These are phyloP conservation scores for Yamadazyma membranifaciens DNA, from an alignment of 1,139 yeast genomes.

Conservation along the genomic window DNA sequence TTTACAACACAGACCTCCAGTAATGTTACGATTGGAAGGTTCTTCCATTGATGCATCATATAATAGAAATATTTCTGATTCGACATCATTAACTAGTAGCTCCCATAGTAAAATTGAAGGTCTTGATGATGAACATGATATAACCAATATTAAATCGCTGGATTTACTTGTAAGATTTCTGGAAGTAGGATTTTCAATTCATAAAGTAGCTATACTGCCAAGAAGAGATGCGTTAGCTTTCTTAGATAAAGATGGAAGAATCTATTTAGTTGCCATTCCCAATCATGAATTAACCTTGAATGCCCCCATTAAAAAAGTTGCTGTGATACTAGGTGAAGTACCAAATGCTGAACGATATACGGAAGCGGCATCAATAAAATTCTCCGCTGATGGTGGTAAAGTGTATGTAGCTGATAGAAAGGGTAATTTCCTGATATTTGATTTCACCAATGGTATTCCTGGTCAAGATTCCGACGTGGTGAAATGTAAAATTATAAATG, in stretches of 20 bases:
- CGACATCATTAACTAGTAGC: constrained; percentile 20
- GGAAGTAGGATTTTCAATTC: constrained; percentile 81
- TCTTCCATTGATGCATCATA: constrained; percentile 27
- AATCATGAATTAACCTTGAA: constrained; percentile 39
- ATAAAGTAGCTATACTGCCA: constrained; percentile 73
- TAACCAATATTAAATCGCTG: constrained; percentile 28
- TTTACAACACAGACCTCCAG: constrained; percentile 35
- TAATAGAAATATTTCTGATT: constrained; percentile 15
- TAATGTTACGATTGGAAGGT: constrained; percentile 35
- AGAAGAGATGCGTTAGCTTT: constrained; percentile 84
- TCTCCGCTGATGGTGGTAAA: constrained; percentile 79
- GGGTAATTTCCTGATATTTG: constrained; percentile 75
- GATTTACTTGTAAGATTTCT: constrained; percentile 51
- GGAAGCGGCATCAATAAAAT: constrained; percentile 74
- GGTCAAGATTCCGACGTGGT: constrained; percentile 73
- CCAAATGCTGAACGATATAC: constrained; percentile 65
- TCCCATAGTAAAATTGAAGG: constrained; percentile 17
- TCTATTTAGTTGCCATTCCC: constrained; percentile 69
- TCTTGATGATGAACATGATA: constrained; percentile 19
- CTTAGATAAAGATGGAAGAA: constrained; percentile 72
- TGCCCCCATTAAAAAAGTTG: constrained; percentile 43
- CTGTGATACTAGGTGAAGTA: constrained; percentile 75
- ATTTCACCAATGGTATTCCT: constrained; percentile 84
- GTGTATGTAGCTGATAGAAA: constrained; percentile 76
- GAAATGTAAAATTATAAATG: constrained; percentile 59